Evolutionary conservation across 208 protist genomes (phyloP).

Genomic region (Herpetomonas tarakana): DNA sequence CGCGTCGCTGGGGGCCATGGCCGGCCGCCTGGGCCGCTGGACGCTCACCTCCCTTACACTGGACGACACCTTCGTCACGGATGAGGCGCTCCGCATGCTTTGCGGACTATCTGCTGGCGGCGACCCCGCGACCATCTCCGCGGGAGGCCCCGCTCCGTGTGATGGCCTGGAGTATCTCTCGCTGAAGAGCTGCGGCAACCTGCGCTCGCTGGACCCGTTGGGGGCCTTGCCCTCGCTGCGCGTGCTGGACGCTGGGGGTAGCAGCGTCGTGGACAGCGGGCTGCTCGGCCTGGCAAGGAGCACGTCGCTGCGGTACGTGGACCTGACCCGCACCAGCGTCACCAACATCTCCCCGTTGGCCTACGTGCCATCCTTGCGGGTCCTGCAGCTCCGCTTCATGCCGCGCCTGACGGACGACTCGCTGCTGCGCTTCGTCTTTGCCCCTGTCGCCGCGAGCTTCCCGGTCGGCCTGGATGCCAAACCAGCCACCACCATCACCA

Average conservation of each 20-base stretch:
- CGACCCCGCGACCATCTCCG: background rate
- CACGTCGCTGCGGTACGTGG: constrained; percentile 11
- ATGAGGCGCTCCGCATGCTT: background rate
- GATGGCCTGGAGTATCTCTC: background rate
- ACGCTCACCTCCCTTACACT: background rate
- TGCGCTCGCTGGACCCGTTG: background rate
- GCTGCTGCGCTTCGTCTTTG: constrained; percentile 23
- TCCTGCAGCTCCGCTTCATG: constrained; percentile 13
- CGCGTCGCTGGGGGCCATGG: background rate
- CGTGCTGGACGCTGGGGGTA: background rate
- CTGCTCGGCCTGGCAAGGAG: constrained; percentile 8
- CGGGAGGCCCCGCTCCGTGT: background rate
- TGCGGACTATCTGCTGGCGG: background rate
- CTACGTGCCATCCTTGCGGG: constrained; percentile 12
- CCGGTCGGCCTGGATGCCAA: background rate
- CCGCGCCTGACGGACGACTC: constrained; percentile 13
- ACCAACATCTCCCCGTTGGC: constrained; percentile 9
- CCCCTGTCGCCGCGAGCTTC: constrained; percentile 1
- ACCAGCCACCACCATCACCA: background rate
- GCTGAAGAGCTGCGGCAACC: background rate
- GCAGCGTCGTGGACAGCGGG: background rate
- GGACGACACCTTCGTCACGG: background rate
- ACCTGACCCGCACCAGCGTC: constrained; percentile 20
- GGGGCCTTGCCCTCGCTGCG: background rate
- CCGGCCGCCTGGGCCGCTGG: background rate